Evolutionary conservation across 1,139 yeast genomes (phyloP).

Genomic region (Saccharomyces hybrid): DNA sequence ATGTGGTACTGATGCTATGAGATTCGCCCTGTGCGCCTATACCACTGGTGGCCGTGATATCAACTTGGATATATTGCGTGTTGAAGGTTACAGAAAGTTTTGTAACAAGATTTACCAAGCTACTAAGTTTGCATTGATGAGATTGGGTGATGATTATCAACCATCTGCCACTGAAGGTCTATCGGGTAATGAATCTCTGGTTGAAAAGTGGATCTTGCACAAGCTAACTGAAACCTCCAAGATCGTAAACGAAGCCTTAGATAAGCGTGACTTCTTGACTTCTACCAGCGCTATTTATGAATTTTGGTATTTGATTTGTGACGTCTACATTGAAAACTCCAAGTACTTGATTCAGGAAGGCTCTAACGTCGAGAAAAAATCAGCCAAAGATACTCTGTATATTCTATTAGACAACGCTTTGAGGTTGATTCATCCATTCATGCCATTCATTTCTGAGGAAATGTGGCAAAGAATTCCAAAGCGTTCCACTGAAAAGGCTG

Average conservation of each 20-base stretch:
- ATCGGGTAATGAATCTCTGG: conserved; percentile 85
- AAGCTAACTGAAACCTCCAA: conserved; percentile 68
- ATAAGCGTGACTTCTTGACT: conserved; percentile 80
- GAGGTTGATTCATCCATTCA: conserved; percentile 91
- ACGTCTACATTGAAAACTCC: conserved; percentile 95
- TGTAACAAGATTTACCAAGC: conserved; percentile 99
- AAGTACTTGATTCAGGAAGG: conserved; percentile 90
- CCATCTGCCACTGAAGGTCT: conserved; percentile 61
- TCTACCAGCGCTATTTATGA: conserved; percentile 82
- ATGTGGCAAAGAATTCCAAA: conserved; percentile 98
- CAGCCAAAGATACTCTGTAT: conserved; percentile 91
- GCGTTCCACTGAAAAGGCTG: conserved; percentile 61
- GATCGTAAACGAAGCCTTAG: conserved; percentile 58
- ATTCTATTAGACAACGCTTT: conserved; percentile 89
- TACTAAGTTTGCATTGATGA: conserved; percentile 90
- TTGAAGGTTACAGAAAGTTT: conserved; percentile 98
- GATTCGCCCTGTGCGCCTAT: conserved; percentile 97
- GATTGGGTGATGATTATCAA: conserved; percentile 78
- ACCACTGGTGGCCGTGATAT: conserved; percentile 98
- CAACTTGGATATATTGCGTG: conserved; percentile 91
- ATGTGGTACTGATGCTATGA: conserved; percentile 98
- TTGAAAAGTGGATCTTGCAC: conserved; percentile 94
- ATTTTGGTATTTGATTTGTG: conserved; percentile 95
- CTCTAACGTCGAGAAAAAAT: conserved; percentile 68
- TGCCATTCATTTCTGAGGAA: conserved; percentile 96